Conservation (phyloP, 1,284 basidiomycete species). For the Ceratobasidium sp. region DNA sequence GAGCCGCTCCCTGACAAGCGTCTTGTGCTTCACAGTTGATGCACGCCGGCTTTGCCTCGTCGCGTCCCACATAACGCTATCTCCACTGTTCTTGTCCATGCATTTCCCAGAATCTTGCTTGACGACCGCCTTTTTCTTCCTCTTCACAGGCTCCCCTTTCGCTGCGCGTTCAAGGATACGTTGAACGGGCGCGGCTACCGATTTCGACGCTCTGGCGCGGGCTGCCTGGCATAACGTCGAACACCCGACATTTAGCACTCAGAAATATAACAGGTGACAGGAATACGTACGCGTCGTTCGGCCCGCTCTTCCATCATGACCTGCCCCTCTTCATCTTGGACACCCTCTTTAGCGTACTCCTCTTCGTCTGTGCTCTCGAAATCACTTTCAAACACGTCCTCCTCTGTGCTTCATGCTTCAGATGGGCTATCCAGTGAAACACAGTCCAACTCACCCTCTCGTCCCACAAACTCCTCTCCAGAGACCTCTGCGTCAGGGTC, state of each 20-base stretch:
- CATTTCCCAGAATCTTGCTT: constrained; percentile 52
- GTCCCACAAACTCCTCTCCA: constrained; percentile 73
- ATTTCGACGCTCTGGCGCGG: constrained; percentile 68
- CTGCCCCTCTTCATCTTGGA: constrained; percentile 66
- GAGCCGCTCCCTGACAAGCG: constrained; percentile 47
- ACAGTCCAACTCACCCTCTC: constrained; percentile 60
- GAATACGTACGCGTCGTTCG: constrained; percentile 64
- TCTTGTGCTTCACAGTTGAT: constrained; percentile 33
- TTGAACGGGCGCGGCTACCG: constrained; percentile 61
- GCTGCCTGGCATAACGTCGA: constrained; percentile 59
- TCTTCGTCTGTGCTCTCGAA: constrained; percentile 86
- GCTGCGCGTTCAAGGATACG: constrained; percentile 7
- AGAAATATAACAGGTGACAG: background rate
- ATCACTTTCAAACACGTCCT: constrained; percentile 81
- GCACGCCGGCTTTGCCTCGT: constrained; percentile 32
- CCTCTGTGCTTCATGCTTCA: constrained; percentile 58
- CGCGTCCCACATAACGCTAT: constrained; percentile 36
- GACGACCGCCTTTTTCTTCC: constrained; percentile 47
- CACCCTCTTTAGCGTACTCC: constrained; percentile 61
- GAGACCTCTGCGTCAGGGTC: constrained; percentile 21
- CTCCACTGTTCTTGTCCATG: constrained; percentile 61
- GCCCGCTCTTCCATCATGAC: constrained; percentile 68
- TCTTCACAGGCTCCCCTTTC: constrained; percentile 55
- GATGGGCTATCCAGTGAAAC: constrained; percentile 12
- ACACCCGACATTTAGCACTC: constrained; percentile 28